phyloP scores from a whole-genome alignment of 2,329 filamentous ascomycete genomes.

The Talaromyces sp. region DNA sequence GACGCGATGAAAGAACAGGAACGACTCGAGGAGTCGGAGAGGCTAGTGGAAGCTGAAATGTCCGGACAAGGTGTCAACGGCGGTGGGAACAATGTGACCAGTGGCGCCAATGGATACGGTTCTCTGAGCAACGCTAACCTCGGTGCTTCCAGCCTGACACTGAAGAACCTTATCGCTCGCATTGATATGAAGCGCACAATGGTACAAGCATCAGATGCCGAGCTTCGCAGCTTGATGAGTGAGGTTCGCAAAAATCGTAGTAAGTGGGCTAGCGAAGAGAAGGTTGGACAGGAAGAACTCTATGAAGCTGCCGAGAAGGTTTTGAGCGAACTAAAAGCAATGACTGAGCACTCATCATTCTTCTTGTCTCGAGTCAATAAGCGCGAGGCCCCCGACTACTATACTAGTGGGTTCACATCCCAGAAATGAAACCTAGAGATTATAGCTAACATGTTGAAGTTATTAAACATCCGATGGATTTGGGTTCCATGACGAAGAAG shows the following conservation, averaged over 20 bases:
- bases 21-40: conserved; percentile 91
- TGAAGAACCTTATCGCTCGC: conserved; percentile 93
- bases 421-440: neutral
- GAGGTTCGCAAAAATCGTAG: conserved; percentile 97
- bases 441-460: conserved; percentile 49
- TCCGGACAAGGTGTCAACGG: conserved; percentile 56
- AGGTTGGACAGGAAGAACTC: conserved; percentile 93
- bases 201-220: conserved; percentile 87
- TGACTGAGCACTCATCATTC: conserved; percentile 95
- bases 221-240: conserved; percentile 88
- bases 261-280: conserved; percentile 98
- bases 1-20: conserved; percentile 98
- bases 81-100: conserved; percentile 52
- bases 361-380: conserved; percentile 95
- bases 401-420: conserved; percentile 63
- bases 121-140: conserved; percentile 91
- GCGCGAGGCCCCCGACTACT: conserved; percentile 93
- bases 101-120: conserved; percentile 67
- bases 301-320: conserved; percentile 98
- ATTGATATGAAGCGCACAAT: conserved; percentile 90
- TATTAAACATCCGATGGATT: conserved; percentile 96
- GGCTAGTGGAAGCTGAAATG: conserved; percentile 94
- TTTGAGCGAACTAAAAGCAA: conserved; percentile 91
- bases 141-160: conserved; percentile 88
- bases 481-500: conserved; percentile 98